phyloP scores from a whole-genome alignment of 495 filamentous ascomycete genomes.

The Penicillium tannophilum region DNA sequence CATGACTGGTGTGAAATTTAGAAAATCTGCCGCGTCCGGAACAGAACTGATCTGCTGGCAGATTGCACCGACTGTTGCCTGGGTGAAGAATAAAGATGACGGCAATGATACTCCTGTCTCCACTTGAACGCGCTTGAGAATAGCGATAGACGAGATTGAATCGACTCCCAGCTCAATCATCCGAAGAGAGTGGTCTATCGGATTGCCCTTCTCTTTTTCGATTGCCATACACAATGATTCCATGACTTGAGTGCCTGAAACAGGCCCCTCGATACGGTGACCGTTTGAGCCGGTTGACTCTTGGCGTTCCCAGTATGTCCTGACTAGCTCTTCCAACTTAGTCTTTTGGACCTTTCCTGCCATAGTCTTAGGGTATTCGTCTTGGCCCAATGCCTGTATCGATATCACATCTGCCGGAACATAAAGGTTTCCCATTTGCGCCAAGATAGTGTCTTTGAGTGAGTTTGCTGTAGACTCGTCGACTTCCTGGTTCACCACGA shows the following conservation, averaged over 20 bases:
- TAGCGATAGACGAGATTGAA: conserved; percentile 22
- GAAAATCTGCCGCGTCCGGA: conserved; percentile 7
- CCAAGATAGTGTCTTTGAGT: conserved; percentile 27
- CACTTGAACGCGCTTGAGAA: conserved; percentile 14
- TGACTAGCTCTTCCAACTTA: conserved; percentile 12
- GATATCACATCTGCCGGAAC: conserved; percentile 36
- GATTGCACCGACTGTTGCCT: conserved; percentile 11
- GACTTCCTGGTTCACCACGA: conserved; percentile 10
- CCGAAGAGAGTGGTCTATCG: conserved; percentile 13
- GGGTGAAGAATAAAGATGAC: conserved; percentile 23
- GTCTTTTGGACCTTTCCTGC: conserved; percentile 44
- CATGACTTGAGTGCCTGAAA: conserved; percentile 9
- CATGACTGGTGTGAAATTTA: conserved; percentile 6
- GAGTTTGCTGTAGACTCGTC: conserved; percentile 11
- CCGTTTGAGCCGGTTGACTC: background rate
- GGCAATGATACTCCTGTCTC: conserved; percentile 21
- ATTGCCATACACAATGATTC: conserved; percentile 17
- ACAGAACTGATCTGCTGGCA: conserved; percentile 13
- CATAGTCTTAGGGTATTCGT: conserved; percentile 37
- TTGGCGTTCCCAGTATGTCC: background rate
- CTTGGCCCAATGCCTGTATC: conserved; percentile 33
- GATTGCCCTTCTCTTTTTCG: conserved; percentile 9
- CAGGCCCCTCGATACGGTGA: conserved; percentile 1
- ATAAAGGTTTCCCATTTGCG: conserved; percentile 33
- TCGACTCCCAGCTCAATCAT: conserved; percentile 25